Base-by-base conservation (phyloP, 495 filamentous ascomycete species). In the Penicillium goetzii region DNA sequence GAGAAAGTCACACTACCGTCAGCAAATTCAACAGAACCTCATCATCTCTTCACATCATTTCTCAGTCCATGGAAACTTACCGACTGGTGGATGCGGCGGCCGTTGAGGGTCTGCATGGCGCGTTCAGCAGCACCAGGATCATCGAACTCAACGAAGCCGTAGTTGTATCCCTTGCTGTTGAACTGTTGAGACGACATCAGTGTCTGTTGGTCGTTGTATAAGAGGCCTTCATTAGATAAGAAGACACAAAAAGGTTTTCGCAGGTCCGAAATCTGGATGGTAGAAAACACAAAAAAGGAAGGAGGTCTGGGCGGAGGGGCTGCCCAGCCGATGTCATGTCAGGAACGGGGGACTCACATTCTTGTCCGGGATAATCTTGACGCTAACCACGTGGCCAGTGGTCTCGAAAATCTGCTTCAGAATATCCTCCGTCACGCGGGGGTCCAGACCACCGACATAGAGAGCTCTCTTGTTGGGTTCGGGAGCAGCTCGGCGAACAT, bases 331-430 rank as follows among this genome's bases (percentile, higher is more conserved):
- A n/a, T n/a, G n/a, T 10, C 26, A 53, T 30, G 50, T 30, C 41
- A 43, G 47, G 14, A 26, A 17, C 49, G 30, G 30, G 50, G 23
- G 50, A 84, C 92, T 85, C 77, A 96, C 92, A 79, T 94, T 97
- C 86, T 97, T 97, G 81, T 99, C 95, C 38, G 95, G 95, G 73
- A 99, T 99, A 68, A 99, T 97, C 83, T 99, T 99, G 63, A 99
- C 95, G 68, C 90, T 98, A 76, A 97, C 88, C 63, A 99, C 95
- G 79, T 99, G 95, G 26, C 95, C 95, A 58, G 92, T 97, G 5
- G 95, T 98, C 81, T 99, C 96, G 72, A 99, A 99, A 59, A 99
- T 99, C 74, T 98, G 96, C 69, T 92, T 91, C 68, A 99, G 76
- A 38, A 98, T 92, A 72, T 98, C 95, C 73, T 99, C 95, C 34